phyloP scores from a whole-genome alignment of 371 early-diverging fungal species.

The Circinella minor region DNA sequence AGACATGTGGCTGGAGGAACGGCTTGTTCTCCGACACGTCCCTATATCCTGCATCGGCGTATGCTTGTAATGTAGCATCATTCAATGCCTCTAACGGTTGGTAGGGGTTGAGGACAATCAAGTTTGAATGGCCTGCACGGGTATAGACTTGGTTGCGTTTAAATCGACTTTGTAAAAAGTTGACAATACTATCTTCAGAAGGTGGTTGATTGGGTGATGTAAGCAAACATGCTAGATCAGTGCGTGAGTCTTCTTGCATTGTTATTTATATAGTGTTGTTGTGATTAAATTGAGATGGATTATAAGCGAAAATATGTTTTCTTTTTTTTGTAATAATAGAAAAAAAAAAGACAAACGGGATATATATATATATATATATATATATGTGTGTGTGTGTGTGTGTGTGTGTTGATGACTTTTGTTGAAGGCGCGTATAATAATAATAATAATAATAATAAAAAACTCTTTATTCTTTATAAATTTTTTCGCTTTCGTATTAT shows the following conservation, averaged over 20 bases:
- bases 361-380: no score
- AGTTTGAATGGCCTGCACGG: conserved; percentile 56
- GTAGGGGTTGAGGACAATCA: conserved; percentile 68
- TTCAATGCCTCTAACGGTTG: conserved; percentile 54
- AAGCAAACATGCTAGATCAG: conserved; percentile 49
- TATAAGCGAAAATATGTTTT: no score
- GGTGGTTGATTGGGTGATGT: conserved; percentile 44
- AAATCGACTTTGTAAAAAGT: conserved; percentile 56
- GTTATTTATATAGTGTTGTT: neutral
- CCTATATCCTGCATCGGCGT: conserved; percentile 62
- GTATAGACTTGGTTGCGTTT: conserved; percentile 65
- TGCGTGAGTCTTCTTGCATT: conserved; percentile 57
- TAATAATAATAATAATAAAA: no score
- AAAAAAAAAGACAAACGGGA: no score
- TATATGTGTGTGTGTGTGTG: no score
- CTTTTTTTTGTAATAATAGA: no score
- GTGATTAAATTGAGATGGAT: neutral
- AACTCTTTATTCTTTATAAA: no score
- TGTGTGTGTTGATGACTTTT: no score
- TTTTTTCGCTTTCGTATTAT: no score
- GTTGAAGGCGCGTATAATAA: no score
- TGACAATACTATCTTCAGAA: conserved; percentile 61
- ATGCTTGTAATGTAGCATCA: conserved; percentile 58
- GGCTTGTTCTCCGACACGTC: conserved; percentile 45
- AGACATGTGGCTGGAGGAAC: conserved; percentile 61